A percentile compares a stretch with the other conserved stretches of the same genome.
Evolutionary conservation across 75 land plant genomes (phyloP).

Genomic region (Adiantum capillusveneris): DNA sequence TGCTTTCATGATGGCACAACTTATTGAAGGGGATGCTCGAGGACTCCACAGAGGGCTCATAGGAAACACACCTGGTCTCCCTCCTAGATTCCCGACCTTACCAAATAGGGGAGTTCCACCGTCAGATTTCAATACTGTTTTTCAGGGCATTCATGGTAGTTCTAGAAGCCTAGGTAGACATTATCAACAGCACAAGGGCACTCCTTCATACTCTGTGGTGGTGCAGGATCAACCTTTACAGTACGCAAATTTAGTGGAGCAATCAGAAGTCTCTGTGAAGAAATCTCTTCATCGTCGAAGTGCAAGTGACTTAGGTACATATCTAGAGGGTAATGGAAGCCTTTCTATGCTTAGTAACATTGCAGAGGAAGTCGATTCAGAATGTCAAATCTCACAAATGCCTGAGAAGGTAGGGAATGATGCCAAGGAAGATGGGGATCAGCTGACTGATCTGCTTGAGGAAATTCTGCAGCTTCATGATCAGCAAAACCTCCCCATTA

Average conservation of each 20-base stretch:
- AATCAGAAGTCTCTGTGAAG: conserved; percentile 17
- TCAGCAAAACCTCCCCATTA: background rate
- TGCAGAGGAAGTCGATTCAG: conserved; percentile 16
- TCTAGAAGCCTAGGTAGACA: background rate
- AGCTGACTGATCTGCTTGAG: background rate
- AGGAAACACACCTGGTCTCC: conserved; percentile 22
- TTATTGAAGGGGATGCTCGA: background rate
- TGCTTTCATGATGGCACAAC: background rate
- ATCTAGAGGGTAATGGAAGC: conserved; percentile 20
- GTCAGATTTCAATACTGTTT: conserved; percentile 7
- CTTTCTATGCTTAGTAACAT: conserved; percentile 4
- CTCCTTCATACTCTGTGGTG: conserved; percentile 19
- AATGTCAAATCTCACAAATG: background rate
- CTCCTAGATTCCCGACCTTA: conserved; percentile 36
- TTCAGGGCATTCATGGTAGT: background rate
- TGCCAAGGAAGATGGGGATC: conserved; percentile 12
- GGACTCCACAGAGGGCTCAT: background rate
- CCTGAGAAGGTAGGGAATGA: conserved; percentile 4
- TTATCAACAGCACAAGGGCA: conserved; percentile 4
- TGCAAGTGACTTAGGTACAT: conserved; percentile 48
- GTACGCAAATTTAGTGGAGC: conserved; percentile 41
- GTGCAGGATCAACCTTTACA: conserved; percentile 37
- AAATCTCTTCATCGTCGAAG: conserved; percentile 39
- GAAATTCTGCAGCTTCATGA: conserved; percentile 2
- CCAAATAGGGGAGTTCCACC: conserved; percentile 11